Percentiles rank a stretch among this genome's conserved stretches.
These are phyloP conservation scores for Lactarius sanguifluus DNA, from an alignment of 768 basidiomycete species.

Conservation along the genomic window DNA sequence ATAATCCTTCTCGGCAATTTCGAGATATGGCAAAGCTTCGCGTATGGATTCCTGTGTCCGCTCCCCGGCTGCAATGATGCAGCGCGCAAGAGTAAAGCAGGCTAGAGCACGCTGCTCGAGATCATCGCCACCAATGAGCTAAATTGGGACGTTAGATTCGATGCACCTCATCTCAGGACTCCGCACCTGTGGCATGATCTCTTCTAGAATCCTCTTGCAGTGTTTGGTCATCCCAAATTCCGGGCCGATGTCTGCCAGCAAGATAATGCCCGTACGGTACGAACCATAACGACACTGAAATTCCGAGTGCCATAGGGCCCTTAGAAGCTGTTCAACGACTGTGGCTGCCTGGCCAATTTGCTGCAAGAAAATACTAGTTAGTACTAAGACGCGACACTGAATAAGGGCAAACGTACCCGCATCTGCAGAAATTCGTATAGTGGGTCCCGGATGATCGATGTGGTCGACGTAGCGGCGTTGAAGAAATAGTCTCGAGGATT, in stretches of 20 bases:
- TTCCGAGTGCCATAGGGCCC: slow-evolving; percentile 76
- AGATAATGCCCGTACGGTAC: slow-evolving; percentile 66
- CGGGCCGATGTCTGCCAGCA: slow-evolving; percentile 76
- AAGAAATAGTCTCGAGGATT: slow-evolving; percentile 59
- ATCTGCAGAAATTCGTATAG: slow-evolving; percentile 45
- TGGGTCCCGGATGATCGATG: slow-evolving; percentile 43
- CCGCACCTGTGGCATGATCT: slow-evolving; percentile 77
- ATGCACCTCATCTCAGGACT: not conserved
- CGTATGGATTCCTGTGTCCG: slow-evolving; percentile 41
- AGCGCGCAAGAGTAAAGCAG: slow-evolving; percentile 71
- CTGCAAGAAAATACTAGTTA: slow-evolving; percentile 39
- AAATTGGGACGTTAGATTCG: not conserved
- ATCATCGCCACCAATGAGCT: slow-evolving; percentile 73
- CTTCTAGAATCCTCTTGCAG: slow-evolving; percentile 64
- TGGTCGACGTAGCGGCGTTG: slow-evolving; percentile 37
- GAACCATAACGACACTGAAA: slow-evolving; percentile 66
- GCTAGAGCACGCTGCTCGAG: slow-evolving; percentile 75
- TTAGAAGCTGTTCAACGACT: slow-evolving; percentile 64
- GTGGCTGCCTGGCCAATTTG: slow-evolving; percentile 60
- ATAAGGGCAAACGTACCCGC: slow-evolving; percentile 35
- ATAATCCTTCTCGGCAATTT: slow-evolving; percentile 68
- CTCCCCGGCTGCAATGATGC: slow-evolving; percentile 61
- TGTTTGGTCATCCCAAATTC: slow-evolving; percentile 75
- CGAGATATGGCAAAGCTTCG: slow-evolving; percentile 61
- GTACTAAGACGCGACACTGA: not conserved